Evolutionary conservation across 495 filamentous ascomycete species (phyloP), one percentile per base, ranked within the genome.

Genomic region (Aspergillus funiculosus): DNA sequence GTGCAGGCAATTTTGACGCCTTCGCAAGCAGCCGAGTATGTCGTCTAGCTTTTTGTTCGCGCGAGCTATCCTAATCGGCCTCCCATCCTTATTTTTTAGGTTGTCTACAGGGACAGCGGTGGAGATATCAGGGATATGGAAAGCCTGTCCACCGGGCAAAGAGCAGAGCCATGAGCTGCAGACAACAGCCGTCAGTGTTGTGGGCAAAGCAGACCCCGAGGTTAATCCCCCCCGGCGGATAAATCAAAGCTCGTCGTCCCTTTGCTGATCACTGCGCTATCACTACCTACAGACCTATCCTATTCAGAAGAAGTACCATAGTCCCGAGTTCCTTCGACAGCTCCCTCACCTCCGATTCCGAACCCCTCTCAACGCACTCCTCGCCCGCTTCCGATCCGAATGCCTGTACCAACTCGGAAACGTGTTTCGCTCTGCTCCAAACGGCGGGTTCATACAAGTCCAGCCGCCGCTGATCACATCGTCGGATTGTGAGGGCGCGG

Each of bases 401-500:
- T 95, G 87, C 44, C 81, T 92, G 57, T 78, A 84, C 43, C 75
- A 78, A 31, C 57, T 94, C 19, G 86, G 80, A 43, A 73, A 72
- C 21, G 89, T 85, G 63, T 95, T 96, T 51, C 70, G 69, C 51
- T 60, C 69, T 19, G 62, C 70, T 20, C 62, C 63, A 22, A 50
- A 62, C 39, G 76, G 76, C 19, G 68, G 79, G 21, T 98, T 91
- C 58, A 74, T 87, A 13, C 92, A 97, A 64, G 85, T 85, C 13
- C 91, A 97, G 54, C 83, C 92, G 15, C 92, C 92, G 5, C 81
- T 96, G 48, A 85, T 98, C 55, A 97, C 94, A 5, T 94, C 92
- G 4, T 98, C 94, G 0, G 92, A 98, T 53, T 97, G 94, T 59
- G 92, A 98, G 64, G 94, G 92, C 5, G 94, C 90, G 4, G 91